A percentile compares a stretch with the other conserved stretches of the same genome.
phyloP scores from a whole-genome alignment of 2,329 filamentous ascomycete genomes.

The Fulvia fulva region DNA sequence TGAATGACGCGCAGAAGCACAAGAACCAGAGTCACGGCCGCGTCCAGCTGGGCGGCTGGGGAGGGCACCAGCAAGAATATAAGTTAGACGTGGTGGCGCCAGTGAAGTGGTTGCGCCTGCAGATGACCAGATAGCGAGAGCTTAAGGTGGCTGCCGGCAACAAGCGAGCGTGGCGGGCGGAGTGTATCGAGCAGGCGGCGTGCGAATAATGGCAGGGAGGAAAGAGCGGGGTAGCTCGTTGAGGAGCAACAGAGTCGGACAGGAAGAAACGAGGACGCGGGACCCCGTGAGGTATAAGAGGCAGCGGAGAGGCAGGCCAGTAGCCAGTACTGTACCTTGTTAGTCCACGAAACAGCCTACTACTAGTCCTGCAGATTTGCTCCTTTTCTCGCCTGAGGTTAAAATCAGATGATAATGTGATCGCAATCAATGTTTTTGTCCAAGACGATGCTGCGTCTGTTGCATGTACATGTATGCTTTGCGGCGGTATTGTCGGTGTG shows the following conservation, averaged over 20 bases:
- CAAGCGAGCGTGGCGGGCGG: not conserved
- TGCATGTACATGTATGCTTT: too few species aligned
- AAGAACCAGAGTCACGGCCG: not conserved
- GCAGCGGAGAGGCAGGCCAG: not conserved
- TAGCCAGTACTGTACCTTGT: too few species aligned
- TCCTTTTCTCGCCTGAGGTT: not conserved
- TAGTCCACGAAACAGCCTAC: not conserved
- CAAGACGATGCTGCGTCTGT: not conserved
- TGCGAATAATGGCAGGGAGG: not conserved
- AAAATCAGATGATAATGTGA: not conserved
- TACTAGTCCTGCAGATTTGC: not conserved
- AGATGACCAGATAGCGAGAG: not conserved
- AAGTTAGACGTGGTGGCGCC: not conserved
- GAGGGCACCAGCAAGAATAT: not conserved
- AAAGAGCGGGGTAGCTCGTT: conserved; percentile 3
- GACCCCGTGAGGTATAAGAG: not conserved
- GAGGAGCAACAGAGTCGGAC: not conserved
- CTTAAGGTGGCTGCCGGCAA: not conserved
- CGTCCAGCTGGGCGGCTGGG: not conserved
- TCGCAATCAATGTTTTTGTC: not conserved
- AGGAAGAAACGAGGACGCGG: not conserved
- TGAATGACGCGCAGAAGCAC: not conserved
- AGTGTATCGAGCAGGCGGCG: not conserved
- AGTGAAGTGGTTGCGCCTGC: not conserved
- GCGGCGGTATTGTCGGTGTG: too few species aligned